phyloP scores from a whole-genome alignment of 2,329 filamentous ascomycete species.

The Cladosporium sphaerospermum region DNA sequence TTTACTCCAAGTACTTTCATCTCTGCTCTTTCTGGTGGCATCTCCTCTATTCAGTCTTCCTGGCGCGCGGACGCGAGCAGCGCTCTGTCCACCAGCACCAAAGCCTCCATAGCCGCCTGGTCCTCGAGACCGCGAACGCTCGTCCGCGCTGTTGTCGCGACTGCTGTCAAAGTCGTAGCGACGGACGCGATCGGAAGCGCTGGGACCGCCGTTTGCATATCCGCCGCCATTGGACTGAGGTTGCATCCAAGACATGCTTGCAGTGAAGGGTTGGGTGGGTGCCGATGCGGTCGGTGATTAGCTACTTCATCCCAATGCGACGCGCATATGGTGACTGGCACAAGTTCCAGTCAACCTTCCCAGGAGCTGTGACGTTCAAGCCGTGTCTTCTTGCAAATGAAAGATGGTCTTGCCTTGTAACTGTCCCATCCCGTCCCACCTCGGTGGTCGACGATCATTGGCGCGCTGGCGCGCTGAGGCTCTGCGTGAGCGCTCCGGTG shows the following conservation, averaged over 20 bases:
- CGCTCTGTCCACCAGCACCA: conserved; percentile 17
- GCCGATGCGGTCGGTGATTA: background rate
- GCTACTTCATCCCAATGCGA: background rate
- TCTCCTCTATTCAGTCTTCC: conserved; percentile 38
- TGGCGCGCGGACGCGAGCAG: conserved; percentile 20
- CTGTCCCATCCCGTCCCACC: too few relatives aligned
- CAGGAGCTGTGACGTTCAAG: too few relatives aligned
- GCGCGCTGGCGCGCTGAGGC: background rate
- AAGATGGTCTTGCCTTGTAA: too few relatives aligned
- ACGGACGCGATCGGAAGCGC: conserved; percentile 19
- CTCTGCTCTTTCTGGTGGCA: conserved; percentile 37
- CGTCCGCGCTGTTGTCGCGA: conserved; percentile 31
- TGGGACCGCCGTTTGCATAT: conserved; percentile 13
- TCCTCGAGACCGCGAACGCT: conserved; percentile 31
- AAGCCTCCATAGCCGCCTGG: conserved; percentile 37
- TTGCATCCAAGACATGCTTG: conserved; percentile 5
- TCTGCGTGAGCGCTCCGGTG: background rate
- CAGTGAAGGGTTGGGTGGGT: background rate
- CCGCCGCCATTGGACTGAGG: conserved; percentile 28
- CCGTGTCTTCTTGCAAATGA: too few relatives aligned
- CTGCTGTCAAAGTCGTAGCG: conserved; percentile 33
- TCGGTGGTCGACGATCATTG: too few relatives aligned
- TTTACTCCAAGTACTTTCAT: conserved; percentile 25
- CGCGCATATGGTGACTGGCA: too few relatives aligned
- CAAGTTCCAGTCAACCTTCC: too few relatives aligned